Base-by-base conservation (phyloP, 2,329 filamentous ascomycete genomes). In the Dactylellina parvicollis region DNA sequence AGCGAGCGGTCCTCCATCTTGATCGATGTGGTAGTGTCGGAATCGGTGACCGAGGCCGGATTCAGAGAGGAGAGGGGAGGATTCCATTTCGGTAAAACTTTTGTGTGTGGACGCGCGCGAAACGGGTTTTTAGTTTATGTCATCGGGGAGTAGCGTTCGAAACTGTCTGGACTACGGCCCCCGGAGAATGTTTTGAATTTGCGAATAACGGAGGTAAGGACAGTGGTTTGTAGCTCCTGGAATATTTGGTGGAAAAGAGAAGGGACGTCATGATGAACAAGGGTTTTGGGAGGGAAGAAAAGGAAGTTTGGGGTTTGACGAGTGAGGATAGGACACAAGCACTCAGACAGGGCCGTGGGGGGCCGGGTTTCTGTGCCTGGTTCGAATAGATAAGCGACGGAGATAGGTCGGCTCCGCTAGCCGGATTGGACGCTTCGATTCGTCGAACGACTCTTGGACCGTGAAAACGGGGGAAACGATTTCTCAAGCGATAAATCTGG, bases 331-430 rank as follows among this genome's bases (percentile, higher is more conserved):
- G 12, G n/a, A 28, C 52, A 42, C 34, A 30, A 46, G 10, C 26
- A 32, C 14, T n/a, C 22, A 24, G 24, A 46, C 24, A 8, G 22
- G 46, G 14, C 20, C 49, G 52, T 56, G 36, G 32, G 14, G 30
- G 50, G 28, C n/a, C n/a, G 47, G 50, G 30, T 28, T n/a, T n/a
- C 50, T 14, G 8, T 16, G 52, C 38, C 62, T 59, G 52, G 62
- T n/a, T n/a, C n/a, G n/a, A n/a, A 52, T 52, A 67, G 62, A 67
- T 67, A 67, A 67, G 62, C 62, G 62, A 67, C 52, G 20, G 18
- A 12, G 40, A 50, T 59, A 26, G 14, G 22, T 52, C 62, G 62
- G 62, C 18, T 26, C 42, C 34, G 52, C 40, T 44, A 59, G 12
- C 62, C 62, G 54, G 26, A 36, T 56, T 56, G n/a, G 20, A 14